These are phyloP conservation scores for Eutrema yunnanense DNA, from an alignment of 345 rosid genomes.

Conservation along the genomic window DNA sequence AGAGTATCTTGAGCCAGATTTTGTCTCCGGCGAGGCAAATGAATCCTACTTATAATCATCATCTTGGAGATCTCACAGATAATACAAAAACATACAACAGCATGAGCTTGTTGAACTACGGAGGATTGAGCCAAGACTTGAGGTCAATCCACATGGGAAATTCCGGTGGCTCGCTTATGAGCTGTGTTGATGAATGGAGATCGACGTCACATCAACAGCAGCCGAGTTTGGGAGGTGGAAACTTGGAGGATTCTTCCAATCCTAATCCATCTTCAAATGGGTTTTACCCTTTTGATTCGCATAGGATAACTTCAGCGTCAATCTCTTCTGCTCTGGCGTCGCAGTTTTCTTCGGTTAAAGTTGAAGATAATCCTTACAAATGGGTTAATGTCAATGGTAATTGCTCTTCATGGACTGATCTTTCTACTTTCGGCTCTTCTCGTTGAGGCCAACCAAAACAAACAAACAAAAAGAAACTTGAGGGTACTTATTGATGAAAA, in stretches of 20 bases:
- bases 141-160: slow-evolving; percentile 26
- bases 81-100: slow-evolving; percentile 42
- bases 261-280: slow-evolving; percentile 22
- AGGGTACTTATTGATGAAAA: slow-evolving; percentile 9
- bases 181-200: slow-evolving; percentile 28
- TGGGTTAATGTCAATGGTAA: slow-evolving; percentile 31
- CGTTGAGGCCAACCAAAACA: slow-evolving; percentile 13
- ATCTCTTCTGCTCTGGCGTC: slow-evolving; percentile 29
- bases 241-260: slow-evolving; percentile 18
- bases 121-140: slow-evolving; percentile 27
- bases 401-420: slow-evolving; percentile 31
- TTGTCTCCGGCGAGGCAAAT: slow-evolving; percentile 28
- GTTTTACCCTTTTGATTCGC: slow-evolving; percentile 26
- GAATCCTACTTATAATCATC: slow-evolving; percentile 39
- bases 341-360: slow-evolving; percentile 30
- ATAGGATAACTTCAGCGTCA: slow-evolving; percentile 14
- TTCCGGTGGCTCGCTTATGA: slow-evolving; percentile 25
- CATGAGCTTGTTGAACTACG: slow-evolving; percentile 30
- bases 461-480: not conserved
- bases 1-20: slow-evolving; percentile 46
- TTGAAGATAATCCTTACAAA: slow-evolving; percentile 33
- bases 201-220: slow-evolving; percentile 8
- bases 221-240: slow-evolving; percentile 10
- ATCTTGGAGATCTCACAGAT: slow-evolving; percentile 51
- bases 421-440: slow-evolving; percentile 27